Conservation (phyloP, 768 basidiomycete genomes). For the Tulasnella sp. region DNA sequence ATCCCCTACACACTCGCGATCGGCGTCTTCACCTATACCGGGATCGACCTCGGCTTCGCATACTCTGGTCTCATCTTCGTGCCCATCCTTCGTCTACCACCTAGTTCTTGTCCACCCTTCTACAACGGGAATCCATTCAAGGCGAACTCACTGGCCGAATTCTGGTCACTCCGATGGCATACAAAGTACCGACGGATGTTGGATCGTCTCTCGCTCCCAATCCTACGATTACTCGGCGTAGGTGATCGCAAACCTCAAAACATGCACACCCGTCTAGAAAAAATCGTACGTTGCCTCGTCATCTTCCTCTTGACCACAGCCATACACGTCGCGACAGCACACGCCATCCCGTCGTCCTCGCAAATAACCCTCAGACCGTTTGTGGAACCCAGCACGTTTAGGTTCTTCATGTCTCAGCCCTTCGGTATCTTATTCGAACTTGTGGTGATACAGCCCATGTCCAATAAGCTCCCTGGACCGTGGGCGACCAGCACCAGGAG, state of each 20-base stretch:
- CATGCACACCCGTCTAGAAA: neutral
- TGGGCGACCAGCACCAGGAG: neutral
- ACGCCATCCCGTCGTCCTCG: neutral
- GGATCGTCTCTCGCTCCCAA: constrained; percentile 3
- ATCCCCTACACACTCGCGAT: neutral
- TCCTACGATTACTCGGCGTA: neutral
- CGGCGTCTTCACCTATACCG: neutral
- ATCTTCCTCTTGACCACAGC: neutral
- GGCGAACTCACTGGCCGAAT: constrained; percentile 12
- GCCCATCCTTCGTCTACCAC: neutral
- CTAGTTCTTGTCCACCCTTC: constrained; percentile 1
- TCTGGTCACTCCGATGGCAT: constrained; percentile 18
- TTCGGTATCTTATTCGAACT: constrained; percentile 6
- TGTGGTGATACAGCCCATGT: neutral
- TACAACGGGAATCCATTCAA: constrained; percentile 4
- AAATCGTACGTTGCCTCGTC: neutral
- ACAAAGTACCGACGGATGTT: constrained; percentile 10
- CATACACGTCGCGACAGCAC: neutral
- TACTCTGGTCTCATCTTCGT: constrained; percentile 4
- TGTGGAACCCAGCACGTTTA: neutral
- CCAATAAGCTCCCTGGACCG: neutral
- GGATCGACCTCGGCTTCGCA: neutral
- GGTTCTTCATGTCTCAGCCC: constrained; percentile 12
- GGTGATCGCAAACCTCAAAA: neutral
- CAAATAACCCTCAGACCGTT: no score